These are phyloP conservation scores for Canna indica DNA, from an alignment of 176 grass and related monocot species.

Conservation along the genomic window DNA sequence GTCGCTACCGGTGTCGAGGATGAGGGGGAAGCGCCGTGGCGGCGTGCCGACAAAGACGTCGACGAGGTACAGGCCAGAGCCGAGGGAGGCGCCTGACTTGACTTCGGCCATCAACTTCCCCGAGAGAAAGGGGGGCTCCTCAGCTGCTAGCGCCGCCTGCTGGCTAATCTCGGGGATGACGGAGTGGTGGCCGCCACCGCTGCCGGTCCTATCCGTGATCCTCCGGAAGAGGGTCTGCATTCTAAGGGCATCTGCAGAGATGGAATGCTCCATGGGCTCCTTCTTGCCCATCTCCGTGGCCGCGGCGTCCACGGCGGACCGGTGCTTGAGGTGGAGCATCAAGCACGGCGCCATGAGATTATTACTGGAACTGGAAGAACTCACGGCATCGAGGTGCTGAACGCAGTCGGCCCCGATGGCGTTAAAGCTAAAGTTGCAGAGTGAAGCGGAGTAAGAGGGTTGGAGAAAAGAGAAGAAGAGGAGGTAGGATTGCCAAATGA, in stretches of 20 bases:
- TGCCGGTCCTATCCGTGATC: conserved; percentile 2
- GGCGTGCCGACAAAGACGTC: conserved; percentile 90
- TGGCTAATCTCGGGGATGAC: background rate
- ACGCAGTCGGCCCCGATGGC: background rate
- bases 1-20: conserved; percentile 94
- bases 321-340: conserved; percentile 52
- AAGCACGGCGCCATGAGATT: conserved; percentile 31
- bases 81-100: conserved; percentile 62
- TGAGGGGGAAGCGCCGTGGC: conserved; percentile 64
- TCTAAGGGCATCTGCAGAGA: conserved; percentile 37
- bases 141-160: background rate
- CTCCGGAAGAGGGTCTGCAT: conserved; percentile 40
- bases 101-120: conserved; percentile 59
- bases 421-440: background rate
- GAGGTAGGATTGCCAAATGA: background rate
- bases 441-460: background rate
- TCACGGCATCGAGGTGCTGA: background rate
- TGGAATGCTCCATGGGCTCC: conserved; percentile 29
- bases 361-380: too few relatives aligned
- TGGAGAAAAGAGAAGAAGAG: background rate
- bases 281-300: conserved; percentile 22
- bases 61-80: conserved; percentile 73
- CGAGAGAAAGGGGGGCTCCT: conserved; percentile 27
- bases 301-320: conserved; percentile 11
- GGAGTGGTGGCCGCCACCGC: background rate